Conservation (phyloP, 768 basidiomycete genomes). For the Postia placenta region DNA sequence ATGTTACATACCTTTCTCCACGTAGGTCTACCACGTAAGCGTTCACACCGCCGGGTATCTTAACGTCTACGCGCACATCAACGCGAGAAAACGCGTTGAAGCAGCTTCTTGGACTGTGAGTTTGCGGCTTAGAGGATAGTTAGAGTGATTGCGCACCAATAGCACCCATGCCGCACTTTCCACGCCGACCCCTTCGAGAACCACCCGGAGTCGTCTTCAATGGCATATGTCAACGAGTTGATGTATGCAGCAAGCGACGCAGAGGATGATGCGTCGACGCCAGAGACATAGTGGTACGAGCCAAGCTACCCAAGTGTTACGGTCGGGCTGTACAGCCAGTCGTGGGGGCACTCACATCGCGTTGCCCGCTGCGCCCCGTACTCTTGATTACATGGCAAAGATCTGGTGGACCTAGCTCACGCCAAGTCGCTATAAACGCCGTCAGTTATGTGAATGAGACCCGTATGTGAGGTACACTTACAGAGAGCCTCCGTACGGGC, state of each 20-base stretch:
- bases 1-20: slow-evolving; percentile 76
- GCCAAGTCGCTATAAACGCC: slow-evolving; percentile 71
- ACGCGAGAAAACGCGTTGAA: slow-evolving; percentile 98
- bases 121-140: not conserved
- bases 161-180: slow-evolving; percentile 92
- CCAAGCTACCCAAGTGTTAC: slow-evolving; percentile 51
- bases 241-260: slow-evolving; percentile 97
- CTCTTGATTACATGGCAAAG: slow-evolving; percentile 94
- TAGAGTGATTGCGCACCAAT: slow-evolving; percentile 54
- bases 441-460: slow-evolving; percentile 12
- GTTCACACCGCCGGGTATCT: slow-evolving; percentile 95
- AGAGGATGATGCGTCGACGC: slow-evolving; percentile 97
- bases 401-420: slow-evolving; percentile 97
- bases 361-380: slow-evolving; percentile 73
- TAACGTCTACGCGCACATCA: slow-evolving; percentile 95
- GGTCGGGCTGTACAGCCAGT: slow-evolving; percentile 1
- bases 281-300: slow-evolving; percentile 96
- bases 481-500: slow-evolving; percentile 90
- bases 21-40: slow-evolving; percentile 92
- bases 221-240: slow-evolving; percentile 94
- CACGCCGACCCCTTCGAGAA: slow-evolving; percentile 79
- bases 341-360: slow-evolving; percentile 60
- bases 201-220: slow-evolving; percentile 91
- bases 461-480: slow-evolving; percentile 34
- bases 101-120: slow-evolving; percentile 45